Conservation (phyloP, 345 rosid genomes). For the Citrus maxima region DNA sequence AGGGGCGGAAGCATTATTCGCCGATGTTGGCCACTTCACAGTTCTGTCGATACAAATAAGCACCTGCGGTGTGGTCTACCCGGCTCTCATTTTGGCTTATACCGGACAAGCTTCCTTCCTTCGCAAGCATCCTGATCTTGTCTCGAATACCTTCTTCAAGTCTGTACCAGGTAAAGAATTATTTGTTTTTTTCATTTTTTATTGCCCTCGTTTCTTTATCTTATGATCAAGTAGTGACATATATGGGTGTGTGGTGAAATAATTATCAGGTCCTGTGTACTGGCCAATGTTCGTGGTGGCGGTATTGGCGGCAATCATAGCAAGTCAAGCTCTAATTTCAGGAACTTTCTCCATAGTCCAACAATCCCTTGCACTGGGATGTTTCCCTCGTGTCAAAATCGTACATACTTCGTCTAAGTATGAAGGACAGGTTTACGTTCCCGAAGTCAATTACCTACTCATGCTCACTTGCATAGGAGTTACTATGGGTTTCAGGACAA, state of each 20-base stretch:
- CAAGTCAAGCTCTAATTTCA: slow-evolving; percentile 45
- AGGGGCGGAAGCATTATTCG: slow-evolving; percentile 3
- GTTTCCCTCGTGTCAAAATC: slow-evolving; percentile 38
- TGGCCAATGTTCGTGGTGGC: slow-evolving; percentile 46
- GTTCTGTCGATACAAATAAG: slow-evolving; percentile 35
- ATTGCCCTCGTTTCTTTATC: background rate
- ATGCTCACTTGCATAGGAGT: slow-evolving; percentile 39
- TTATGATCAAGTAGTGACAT: background rate
- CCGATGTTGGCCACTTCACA: slow-evolving; percentile 37
- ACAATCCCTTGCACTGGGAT: slow-evolving; percentile 39
- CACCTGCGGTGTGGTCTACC: slow-evolving; percentile 19
- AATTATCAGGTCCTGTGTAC: slow-evolving; percentile 26
- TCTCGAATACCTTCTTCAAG: slow-evolving; percentile 21
- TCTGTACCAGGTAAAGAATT: slow-evolving; percentile 22
- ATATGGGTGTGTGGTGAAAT: background rate
- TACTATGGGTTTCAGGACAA: slow-evolving; percentile 37
- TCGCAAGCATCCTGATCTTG: slow-evolving; percentile 1
- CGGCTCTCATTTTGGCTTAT: slow-evolving; percentile 28
- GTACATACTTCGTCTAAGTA: slow-evolving; percentile 35
- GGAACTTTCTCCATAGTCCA: slow-evolving; percentile 45
- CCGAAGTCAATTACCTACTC: slow-evolving; percentile 38
- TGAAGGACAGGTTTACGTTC: slow-evolving; percentile 44
- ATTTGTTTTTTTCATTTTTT: background rate
- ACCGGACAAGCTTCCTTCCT: slow-evolving; percentile 38
- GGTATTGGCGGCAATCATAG: slow-evolving; percentile 35